Evolutionary conservation across 164 flowering plant genomes (phyloP).

Genomic region (Platanus orientalis): DNA sequence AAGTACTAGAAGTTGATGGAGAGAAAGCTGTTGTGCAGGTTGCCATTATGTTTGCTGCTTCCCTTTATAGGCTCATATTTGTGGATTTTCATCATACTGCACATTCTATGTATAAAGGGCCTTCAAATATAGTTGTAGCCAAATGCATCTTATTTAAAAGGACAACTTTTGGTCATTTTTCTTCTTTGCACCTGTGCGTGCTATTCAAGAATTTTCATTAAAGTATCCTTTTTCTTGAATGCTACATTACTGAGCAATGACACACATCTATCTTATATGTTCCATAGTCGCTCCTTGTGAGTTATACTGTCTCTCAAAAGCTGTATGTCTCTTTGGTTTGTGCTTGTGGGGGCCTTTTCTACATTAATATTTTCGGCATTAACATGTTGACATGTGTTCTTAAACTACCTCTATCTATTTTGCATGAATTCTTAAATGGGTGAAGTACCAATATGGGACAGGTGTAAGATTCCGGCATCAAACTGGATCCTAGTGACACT

Average conservation of each 20-base stretch:
- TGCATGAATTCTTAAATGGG: too few species aligned
- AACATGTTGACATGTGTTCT: too few species aligned
- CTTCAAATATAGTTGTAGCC: neutral
- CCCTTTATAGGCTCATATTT: neutral
- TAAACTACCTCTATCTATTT: too few species aligned
- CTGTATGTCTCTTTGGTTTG: neutral
- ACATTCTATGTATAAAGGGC: neutral
- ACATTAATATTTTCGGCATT: too few species aligned
- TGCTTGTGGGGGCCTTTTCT: too few species aligned
- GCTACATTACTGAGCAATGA: too few species aligned
- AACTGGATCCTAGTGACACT: too few species aligned
- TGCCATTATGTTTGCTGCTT: neutral
- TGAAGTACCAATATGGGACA: too few species aligned
- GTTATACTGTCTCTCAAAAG: neutral
- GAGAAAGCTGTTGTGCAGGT: conserved; percentile 99
- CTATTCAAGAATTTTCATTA: neutral
- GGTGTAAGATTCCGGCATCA: too few species aligned
- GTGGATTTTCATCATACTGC: neutral
- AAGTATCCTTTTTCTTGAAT: neutral
- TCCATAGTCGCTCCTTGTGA: neutral
- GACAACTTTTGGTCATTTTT: neutral
- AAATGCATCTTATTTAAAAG: neutral
- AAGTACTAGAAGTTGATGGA: conserved; percentile 97
- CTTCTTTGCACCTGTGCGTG: neutral
- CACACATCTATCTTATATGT: neutral